Base-by-base conservation (phyloP, 306 rosid species). In the Gastrolobium bilobum region DNA sequence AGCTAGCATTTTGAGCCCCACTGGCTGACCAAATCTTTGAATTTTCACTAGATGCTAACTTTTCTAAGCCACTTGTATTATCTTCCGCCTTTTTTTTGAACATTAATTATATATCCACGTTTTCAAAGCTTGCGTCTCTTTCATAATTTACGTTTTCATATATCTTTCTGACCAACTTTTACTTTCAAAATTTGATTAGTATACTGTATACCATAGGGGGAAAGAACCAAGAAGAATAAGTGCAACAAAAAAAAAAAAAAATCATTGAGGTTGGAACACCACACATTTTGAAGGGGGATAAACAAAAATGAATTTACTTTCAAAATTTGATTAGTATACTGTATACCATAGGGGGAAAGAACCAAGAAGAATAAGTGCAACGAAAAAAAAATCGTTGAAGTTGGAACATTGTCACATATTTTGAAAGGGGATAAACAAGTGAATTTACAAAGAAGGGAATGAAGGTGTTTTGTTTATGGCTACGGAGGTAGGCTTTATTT, bases 11-110 rank as follows among this genome's bases (percentile, higher is more conserved):
- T 56, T 35, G 50, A 73, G 72, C 60, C 85, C 85, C 88, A 82
- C 81, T 52, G 5, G 20, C 80, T 47, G 73, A 71, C 84, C 84
- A 82, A 84, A 72, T 51, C 80, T 75, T 84, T 84, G 67, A 56
- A 68, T 78, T 80, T 75, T 69, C 79, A 53, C 61, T 62, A 69
- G 10, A 40, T 47, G 7, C 44, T 8, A 50, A 43, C 44, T 44
- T 71, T 38, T 57, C 6, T 43, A n/a, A 31, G 8, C 52, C 15
- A 68, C 73, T 38, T n/a, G 6, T 33, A 74, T 29, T 31, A 61
- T 63, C 65, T 39, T 68, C 71, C 40, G 37, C 46, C 47, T 47
- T 44, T 44, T 34, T 14, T 11, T 79, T 46, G 6, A n/a, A 64
- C 63, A 64, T 59, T 50, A 20, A 20, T 20, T 20, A 20, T 20